Evolutionary conservation across 2,329 filamentous ascomycete genomes (phyloP), one percentile per base, ranked within the genome.

Genomic region (Calonectria henricotiae): DNA sequence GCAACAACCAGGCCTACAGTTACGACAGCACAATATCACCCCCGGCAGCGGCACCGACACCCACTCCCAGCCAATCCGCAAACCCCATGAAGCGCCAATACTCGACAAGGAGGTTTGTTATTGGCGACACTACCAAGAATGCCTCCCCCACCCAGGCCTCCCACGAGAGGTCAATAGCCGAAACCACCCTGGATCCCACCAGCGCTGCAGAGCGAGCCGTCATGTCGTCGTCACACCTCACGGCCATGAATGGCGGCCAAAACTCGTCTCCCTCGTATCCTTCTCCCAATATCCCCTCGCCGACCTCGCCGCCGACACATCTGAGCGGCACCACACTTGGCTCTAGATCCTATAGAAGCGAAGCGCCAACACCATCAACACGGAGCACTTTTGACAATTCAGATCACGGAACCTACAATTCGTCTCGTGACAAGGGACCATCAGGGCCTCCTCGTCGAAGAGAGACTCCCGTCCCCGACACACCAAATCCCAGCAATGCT

Each of bases 91-190:
- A 92, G 73, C 87, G 93, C 71, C 91, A 93, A 68, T 94, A 93
- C 78, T 93, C 91, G 39, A 94, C 93, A 60, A 93, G 94, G 80
- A 93, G 93, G 82, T 89, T 93, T 74, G 88, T 92, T 74, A 89
- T 93, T 49, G 92, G 92, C 49, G 86, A 89, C 51, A 90, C 90
- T 25, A 91, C 93, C n/a, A 95, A 94, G 83, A 94, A 89, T 77
- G 88, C 87, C 67, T 95, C 93, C 20, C 93, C 93, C 2, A 94
- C 93, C 46, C 92, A 92, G 80, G 88, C 89, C 9, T 88, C 89
- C 55, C 91, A 93, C 78, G 92, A 94, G 80, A 85, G 89, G 61
- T 87, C 88, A 47, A 85, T 90, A 80, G 88, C 85, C 83, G 92
- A 90, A 79, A 90, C 88, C 78, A 89, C 88, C 2, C 82, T 94